Conservation (phyloP, 2,329 filamentous ascomycete species). For the Coleophoma crateriformis region DNA sequence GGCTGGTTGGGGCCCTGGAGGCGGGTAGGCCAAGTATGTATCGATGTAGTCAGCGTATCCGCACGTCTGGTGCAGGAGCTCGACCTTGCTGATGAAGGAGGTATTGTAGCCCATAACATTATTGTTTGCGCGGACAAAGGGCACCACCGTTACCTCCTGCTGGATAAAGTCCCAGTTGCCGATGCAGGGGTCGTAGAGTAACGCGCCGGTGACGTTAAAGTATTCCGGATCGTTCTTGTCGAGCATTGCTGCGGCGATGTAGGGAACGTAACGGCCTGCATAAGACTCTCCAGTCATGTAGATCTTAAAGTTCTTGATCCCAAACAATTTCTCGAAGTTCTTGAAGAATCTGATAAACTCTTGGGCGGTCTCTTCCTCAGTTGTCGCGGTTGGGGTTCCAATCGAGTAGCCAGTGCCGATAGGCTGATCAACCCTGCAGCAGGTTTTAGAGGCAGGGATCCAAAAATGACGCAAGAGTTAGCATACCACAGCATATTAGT, state of each 20-base stretch:
- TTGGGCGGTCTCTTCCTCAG: constrained; percentile 37
- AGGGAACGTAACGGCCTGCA: constrained; percentile 48
- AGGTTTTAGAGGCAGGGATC: too few species aligned
- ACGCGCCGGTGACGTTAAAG: constrained; percentile 61
- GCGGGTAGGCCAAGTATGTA: constrained; percentile 63
- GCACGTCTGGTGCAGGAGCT: constrained; percentile 47
- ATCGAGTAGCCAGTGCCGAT: constrained; percentile 25
- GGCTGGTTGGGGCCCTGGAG: constrained; percentile 46
- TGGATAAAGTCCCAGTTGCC: constrained; percentile 41
- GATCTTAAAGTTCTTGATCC: constrained; percentile 44
- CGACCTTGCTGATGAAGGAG: constrained; percentile 45
- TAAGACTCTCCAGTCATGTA: constrained; percentile 51
- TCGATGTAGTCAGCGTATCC: constrained; percentile 56
- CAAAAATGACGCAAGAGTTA: too few species aligned
- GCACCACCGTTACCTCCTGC: constrained; percentile 43
- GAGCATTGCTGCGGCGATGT: constrained; percentile 49
- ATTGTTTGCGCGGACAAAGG: constrained; percentile 45
- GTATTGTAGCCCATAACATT: constrained; percentile 51
- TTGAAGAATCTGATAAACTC: constrained; percentile 46
- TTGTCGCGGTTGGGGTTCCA: constrained; percentile 23
- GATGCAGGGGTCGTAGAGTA: constrained; percentile 69
- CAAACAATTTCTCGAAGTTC: constrained; percentile 49
- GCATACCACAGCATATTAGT: constrained; percentile 34
- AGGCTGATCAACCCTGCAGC: constrained; percentile 36
- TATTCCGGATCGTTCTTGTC: constrained; percentile 43